A percentile compares a stretch with the other conserved stretches of the same genome.
Conservation (phyloP, 1,139 yeast species). For the Magnusiomyces ingens region DNA sequence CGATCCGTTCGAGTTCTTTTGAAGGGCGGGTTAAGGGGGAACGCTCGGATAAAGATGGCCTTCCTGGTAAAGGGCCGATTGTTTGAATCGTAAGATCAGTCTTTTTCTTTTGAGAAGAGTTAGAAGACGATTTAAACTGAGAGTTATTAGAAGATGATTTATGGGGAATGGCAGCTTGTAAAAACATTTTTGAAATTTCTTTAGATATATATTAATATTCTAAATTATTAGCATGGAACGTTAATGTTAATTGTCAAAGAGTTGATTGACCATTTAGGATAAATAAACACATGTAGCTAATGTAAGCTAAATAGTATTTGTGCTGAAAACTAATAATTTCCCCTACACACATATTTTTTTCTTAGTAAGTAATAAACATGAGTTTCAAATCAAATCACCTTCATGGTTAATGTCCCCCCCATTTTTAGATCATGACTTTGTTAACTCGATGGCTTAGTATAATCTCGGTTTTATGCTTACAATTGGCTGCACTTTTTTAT, state of each 20-base stretch:
- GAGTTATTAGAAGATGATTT: slow-evolving; percentile 12
- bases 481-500: slow-evolving; percentile 47
- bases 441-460: slow-evolving; percentile 18
- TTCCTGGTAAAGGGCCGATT: slow-evolving; percentile 21
- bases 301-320: too few species aligned
- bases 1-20: slow-evolving; percentile 40
- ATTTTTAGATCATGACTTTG: slow-evolving; percentile 9
- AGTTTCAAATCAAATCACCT: too few species aligned
- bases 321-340: too few species aligned
- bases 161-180: slow-evolving; percentile 30
- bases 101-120: slow-evolving; percentile 23
- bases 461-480: slow-evolving; percentile 32
- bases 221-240: too few species aligned
- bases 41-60: slow-evolving; percentile 33
- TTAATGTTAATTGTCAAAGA: too few species aligned
- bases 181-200: slow-evolving; percentile 32
- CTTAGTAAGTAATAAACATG: too few species aligned
- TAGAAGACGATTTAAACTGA: slow-evolving; percentile 16
- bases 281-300: too few species aligned
- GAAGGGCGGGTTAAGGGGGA: slow-evolving; percentile 40
- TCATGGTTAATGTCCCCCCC: too few species aligned
- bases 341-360: too few species aligned
- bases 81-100: slow-evolving; percentile 33
- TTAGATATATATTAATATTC: too few species aligned
- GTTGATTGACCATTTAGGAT: too few species aligned